phyloP scores from a whole-genome alignment of 768 basidiomycete species.

The Hericium alpestre region DNA sequence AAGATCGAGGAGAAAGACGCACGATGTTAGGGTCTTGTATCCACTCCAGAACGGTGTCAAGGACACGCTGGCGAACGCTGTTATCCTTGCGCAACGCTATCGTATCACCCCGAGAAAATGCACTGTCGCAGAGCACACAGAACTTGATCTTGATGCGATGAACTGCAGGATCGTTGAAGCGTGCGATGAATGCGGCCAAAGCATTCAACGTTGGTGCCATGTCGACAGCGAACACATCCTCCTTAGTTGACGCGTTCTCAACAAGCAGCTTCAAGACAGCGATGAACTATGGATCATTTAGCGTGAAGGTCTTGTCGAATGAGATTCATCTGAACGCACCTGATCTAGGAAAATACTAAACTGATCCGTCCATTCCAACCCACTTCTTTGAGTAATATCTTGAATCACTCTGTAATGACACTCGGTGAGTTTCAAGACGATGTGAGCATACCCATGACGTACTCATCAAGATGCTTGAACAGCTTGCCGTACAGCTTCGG shows the following conservation, averaged over 20 bases:
- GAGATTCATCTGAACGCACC: conserved; percentile 26
- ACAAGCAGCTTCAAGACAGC: conserved; percentile 66
- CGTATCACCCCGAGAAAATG: conserved; percentile 51
- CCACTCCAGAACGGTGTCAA: conserved; percentile 78
- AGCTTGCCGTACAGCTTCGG: conserved; percentile 57
- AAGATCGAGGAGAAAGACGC: conserved; percentile 15
- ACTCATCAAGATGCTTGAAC: conserved; percentile 68
- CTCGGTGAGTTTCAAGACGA: background rate
- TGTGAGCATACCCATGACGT: conserved; percentile 18
- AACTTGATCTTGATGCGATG: conserved; percentile 67
- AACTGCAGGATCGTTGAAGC: conserved; percentile 41
- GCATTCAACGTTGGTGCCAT: conserved; percentile 28
- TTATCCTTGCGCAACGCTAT: conserved; percentile 60
- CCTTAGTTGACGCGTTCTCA: conserved; percentile 55
- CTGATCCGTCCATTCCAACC: conserved; percentile 31
- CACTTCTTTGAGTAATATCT: conserved; percentile 37
- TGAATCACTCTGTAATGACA: conserved; percentile 35
- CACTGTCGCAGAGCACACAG: conserved; percentile 59
- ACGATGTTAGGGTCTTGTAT: conserved; percentile 46
- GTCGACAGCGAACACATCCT: conserved; percentile 42
- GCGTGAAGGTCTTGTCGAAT: background rate
- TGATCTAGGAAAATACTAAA: conserved; percentile 61
- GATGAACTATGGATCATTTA: conserved; percentile 40
- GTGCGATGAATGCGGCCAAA: conserved; percentile 55
- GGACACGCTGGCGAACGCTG: conserved; percentile 52